Evolutionary conservation across 441 rosid genomes (phyloP).

Genomic region (Francoa sonchifolia): DNA sequence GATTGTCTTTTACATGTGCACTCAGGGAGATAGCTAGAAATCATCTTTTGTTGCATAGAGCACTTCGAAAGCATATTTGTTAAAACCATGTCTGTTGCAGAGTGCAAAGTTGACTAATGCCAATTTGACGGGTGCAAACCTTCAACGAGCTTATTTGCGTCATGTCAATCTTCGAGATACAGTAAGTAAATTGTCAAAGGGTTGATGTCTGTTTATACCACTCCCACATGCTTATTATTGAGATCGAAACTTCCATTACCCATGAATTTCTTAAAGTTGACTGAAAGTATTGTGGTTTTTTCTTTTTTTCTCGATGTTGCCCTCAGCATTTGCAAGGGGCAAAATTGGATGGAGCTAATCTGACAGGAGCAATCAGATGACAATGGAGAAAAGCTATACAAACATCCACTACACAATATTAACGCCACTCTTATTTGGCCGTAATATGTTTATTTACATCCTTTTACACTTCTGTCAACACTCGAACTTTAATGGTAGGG

Average conservation of each 20-base stretch:
- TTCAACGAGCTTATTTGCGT: conserved; percentile 73
- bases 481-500: too few species aligned
- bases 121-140: conserved; percentile 78
- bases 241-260: background rate
- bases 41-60: background rate
- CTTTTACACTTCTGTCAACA: too few species aligned
- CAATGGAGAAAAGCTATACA: conserved; percentile 5
- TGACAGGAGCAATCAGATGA: conserved; percentile 67
- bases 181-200: conserved; percentile 26
- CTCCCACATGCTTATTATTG: background rate
- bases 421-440: too few species aligned
- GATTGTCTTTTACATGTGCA: background rate
- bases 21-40: background rate
- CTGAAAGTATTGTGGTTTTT: conserved; percentile 4
- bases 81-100: conserved; percentile 23
- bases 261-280: background rate
- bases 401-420: too few species aligned
- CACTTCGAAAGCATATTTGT: background rate
- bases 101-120: conserved; percentile 79
- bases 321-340: conserved; percentile 77
- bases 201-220: background rate
- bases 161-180: conserved; percentile 76
- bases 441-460: too few species aligned
- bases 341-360: conserved; percentile 79
- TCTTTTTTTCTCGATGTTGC: conserved; percentile 4